Evolutionary conservation across 2,329 filamentous ascomycete species (phyloP).

Genomic region (Aspergillus sp.): DNA sequence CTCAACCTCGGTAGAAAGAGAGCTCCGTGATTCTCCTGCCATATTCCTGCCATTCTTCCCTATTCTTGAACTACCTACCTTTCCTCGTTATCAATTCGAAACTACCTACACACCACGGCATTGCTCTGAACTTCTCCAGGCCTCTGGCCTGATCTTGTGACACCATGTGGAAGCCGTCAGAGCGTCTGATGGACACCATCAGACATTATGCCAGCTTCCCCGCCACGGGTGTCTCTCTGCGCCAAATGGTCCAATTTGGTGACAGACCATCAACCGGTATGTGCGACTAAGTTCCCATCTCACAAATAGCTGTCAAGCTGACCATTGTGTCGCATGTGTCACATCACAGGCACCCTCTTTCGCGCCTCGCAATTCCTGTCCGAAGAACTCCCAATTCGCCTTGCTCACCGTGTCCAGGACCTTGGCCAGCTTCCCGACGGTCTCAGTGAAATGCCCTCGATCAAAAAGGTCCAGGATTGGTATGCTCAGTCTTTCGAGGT

Average conservation of each 20-base stretch:
- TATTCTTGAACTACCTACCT: not conserved
- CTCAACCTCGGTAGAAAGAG: conserved; percentile 23
- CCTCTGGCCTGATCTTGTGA: conserved; percentile 21
- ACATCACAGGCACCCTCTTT: conserved; percentile 77
- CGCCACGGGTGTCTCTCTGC: conserved; percentile 87
- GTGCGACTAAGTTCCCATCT: conserved; percentile 14
- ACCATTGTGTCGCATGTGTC: not conserved
- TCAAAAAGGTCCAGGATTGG: conserved; percentile 92
- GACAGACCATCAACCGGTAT: conserved; percentile 84
- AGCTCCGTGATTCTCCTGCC: conserved; percentile 8
- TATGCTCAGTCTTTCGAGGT: conserved; percentile 99
- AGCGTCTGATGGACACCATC: conserved; percentile 93
- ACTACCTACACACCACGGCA: not conserved
- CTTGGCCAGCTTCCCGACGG: conserved; percentile 88
- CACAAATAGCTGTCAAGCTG: not conserved
- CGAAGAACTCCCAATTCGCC: conserved; percentile 92
- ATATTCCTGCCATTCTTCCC: conserved; percentile 8
- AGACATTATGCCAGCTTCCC: conserved; percentile 95
- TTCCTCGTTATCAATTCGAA: not conserved
- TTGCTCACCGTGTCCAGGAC: conserved; percentile 94
- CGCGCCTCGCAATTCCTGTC: conserved; percentile 96
- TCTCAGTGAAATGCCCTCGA: conserved; percentile 95
- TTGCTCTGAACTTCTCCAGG: conserved; percentile 10
- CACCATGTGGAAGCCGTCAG: conserved; percentile 85
- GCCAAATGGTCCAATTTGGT: conserved; percentile 99